Evolutionary conservation across 2,329 filamentous ascomycete genomes (phyloP).

Genomic region (Fusarium xylarioides): DNA sequence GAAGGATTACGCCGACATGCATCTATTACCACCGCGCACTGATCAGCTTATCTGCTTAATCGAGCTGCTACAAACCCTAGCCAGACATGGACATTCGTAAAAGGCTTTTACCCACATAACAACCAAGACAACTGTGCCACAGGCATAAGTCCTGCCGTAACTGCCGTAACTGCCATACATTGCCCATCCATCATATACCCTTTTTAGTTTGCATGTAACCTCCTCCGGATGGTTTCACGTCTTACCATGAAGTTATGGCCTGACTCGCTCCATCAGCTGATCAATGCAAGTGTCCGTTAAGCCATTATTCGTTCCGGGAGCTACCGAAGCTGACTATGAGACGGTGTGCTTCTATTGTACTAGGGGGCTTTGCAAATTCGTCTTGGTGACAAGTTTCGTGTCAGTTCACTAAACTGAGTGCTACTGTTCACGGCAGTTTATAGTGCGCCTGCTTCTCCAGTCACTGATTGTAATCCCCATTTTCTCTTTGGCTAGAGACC

Average conservation of each 20-base stretch:
- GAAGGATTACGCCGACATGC: neutral
- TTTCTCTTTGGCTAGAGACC: neutral
- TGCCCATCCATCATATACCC: neutral
- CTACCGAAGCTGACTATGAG: neutral
- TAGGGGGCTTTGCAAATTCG: neutral
- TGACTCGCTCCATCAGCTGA: neutral
- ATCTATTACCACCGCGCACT: neutral
- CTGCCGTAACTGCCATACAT: neutral
- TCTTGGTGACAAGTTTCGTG: neutral
- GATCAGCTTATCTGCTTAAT: neutral
- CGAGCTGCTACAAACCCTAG: neutral
- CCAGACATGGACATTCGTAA: neutral
- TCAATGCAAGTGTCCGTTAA: neutral
- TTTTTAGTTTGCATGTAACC: neutral
- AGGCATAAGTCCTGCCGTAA: neutral
- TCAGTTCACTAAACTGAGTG: neutral
- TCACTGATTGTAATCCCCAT: neutral
- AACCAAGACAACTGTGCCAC: neutral
- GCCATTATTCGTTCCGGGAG: neutral
- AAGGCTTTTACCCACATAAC: neutral
- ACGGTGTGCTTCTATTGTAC: neutral
- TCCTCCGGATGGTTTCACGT: neutral
- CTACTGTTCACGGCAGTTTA: neutral
- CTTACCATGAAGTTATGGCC: neutral
- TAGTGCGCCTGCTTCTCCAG: neutral